phyloP scores from a whole-genome alignment of 768 basidiomycete genomes.

The Pleurotus ostreatus region DNA sequence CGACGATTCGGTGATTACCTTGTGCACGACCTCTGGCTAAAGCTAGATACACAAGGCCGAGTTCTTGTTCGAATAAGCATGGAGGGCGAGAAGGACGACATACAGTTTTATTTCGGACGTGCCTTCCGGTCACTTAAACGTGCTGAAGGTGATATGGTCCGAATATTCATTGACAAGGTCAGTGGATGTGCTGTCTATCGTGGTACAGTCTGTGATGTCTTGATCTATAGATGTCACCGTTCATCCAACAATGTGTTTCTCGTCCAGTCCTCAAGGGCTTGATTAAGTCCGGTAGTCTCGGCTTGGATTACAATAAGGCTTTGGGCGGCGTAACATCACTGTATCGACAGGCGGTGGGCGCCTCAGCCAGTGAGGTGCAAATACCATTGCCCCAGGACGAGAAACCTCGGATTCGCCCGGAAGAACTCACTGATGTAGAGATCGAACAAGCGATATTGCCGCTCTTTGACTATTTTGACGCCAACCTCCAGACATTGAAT shows the following conservation, averaged over 20 bases:
- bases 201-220: background rate
- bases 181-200: conserved; percentile 11
- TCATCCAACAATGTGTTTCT: conserved; percentile 85
- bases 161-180: conserved; percentile 97
- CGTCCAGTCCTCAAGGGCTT: conserved; percentile 71
- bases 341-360: conserved; percentile 73
- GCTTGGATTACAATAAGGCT: conserved; percentile 87
- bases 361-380: conserved; percentile 65
- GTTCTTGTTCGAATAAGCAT: conserved; percentile 88
- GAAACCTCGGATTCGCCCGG: conserved; percentile 73
- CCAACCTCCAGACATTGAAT: conserved; percentile 87
- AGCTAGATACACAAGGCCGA: conserved; percentile 82
- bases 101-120: conserved; percentile 94
- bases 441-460: conserved; percentile 90
- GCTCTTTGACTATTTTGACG: conserved; percentile 95
- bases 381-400: conserved; percentile 72
- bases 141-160: conserved; percentile 92
- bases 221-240: conserved; percentile 77
- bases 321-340: conserved; percentile 78
- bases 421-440: conserved; percentile 87
- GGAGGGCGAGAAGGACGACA: conserved; percentile 99
- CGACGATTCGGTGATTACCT: conserved; percentile 84
- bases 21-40: conserved; percentile 89
- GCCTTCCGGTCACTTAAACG: conserved; percentile 92
- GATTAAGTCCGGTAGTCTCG: conserved; percentile 53